Evolutionary conservation across 805 yeast genomes (phyloP), one percentile per base, ranked within the genome.

Genomic region (Teunomyces gatunensis): DNA sequence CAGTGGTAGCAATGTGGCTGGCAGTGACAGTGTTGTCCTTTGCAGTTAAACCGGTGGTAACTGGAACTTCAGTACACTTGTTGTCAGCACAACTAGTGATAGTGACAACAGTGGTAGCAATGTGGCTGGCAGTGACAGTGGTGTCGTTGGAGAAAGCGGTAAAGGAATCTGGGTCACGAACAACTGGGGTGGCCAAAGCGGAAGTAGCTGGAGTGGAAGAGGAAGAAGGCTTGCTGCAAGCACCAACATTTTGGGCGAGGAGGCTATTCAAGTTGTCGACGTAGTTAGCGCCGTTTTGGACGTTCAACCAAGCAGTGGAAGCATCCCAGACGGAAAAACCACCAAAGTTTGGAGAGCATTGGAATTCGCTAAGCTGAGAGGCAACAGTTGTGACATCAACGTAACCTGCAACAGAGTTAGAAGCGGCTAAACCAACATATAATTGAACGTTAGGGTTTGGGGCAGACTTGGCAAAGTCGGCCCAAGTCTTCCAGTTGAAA

Each of bases 261-360:
- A 32, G 27, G 25, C 30, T 30, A 34, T 43, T 43, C 33, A 43
- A 11, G 5, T 18, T 6, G 18, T 43, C 40, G 5, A 23, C 41
- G 34, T 33, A 43, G 39, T 27, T 44, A 11, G 6, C 30, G 13
- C 44, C 45, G 27, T 29, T 57, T 46, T 75, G 71, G 21, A 42
- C 45, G 53, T 79, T 75, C 49, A 73, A 65, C 57, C 77, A 76
- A 15, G 79, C 79, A 53, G 80, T 81, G 7, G 85, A 73, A 12
- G 89, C 87, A 55, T 89, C 96, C 97, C 98, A 91, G 51, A 90
- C 69, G 77, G 85, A 81, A 59, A 91, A 79, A 29, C 90, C 87
- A 18, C 85, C 85, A 55, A 90, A 79, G 50, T 58, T 54, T 39
- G 55, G 45, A 46, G 48, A 50, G n/a, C 48, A 36, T 29, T 50